These are phyloP conservation scores for Diophrys sp. DNA, from an alignment of 73 alveolate species.

Conservation along the genomic window DNA sequence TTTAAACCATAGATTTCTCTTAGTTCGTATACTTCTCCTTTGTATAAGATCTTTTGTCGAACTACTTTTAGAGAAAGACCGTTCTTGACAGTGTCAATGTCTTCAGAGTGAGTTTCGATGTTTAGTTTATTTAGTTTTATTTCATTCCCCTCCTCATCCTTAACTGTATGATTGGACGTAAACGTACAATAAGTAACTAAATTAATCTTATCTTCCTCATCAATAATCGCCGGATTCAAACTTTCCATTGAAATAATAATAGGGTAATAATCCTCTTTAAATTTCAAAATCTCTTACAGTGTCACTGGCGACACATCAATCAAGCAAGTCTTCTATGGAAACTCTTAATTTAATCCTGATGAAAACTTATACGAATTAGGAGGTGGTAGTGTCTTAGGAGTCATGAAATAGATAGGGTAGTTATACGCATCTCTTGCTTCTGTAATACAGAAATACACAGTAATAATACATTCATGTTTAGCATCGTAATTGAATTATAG, in stretches of 20 bases:
- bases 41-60: not conserved
- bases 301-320: slow-evolving; percentile 7
- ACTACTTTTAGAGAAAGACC: not conserved
- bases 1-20: slow-evolving; percentile 16
- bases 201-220: slow-evolving; percentile 12
- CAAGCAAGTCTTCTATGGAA: not conserved
- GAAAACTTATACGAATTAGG: slow-evolving; percentile 16
- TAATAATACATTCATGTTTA: slow-evolving; percentile 17
- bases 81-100: not conserved
- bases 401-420: slow-evolving; percentile 33
- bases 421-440: slow-evolving; percentile 37
- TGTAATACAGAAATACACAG: slow-evolving; percentile 25
- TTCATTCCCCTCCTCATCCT: slow-evolving; percentile 5
- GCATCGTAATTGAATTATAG: slow-evolving; percentile 19
- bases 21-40: slow-evolving; percentile 13
- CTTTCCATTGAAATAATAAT: slow-evolving; percentile 18
- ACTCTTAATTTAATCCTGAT: slow-evolving; percentile 10
- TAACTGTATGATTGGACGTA: slow-evolving; percentile 1
- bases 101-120: not conserved
- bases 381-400: slow-evolving; percentile 14
- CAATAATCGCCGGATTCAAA: slow-evolving; percentile 4
- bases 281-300: slow-evolving; percentile 14
- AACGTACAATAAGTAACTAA: slow-evolving; percentile 21
- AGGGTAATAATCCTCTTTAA: slow-evolving; percentile 29
- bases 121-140: not conserved